phyloP scores from a whole-genome alignment of 805 yeast species.

The Yamadazyma ubonensis region DNA sequence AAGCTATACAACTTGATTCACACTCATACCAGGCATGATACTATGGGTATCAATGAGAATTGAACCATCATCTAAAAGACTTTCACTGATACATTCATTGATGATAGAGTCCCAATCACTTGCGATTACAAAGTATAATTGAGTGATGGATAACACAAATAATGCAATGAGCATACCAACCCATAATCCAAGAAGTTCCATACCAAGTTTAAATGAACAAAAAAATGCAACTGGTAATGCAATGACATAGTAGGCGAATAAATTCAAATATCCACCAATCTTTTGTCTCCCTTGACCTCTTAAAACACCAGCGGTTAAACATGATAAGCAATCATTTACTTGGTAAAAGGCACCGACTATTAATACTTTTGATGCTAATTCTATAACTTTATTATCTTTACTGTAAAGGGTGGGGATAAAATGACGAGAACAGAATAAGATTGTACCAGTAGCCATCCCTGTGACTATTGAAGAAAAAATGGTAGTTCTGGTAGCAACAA shows the following conservation, averaged over 20 bases:
- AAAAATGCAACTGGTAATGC: conserved; percentile 50
- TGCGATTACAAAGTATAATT: conserved; percentile 40
- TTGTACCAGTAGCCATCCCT: conserved; percentile 38
- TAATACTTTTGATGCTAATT: conserved; percentile 39
- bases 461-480: conserved; percentile 28
- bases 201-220: conserved; percentile 40
- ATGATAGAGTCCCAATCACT: conserved; percentile 47
- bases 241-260: conserved; percentile 47
- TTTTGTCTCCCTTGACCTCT: conserved; percentile 60
- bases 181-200: conserved; percentile 50
- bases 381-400: conserved; percentile 35
- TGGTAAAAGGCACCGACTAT: conserved; percentile 52
- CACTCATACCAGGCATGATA: conserved; percentile 29
- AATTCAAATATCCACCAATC: conserved; percentile 53
- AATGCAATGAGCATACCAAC: conserved; percentile 47
- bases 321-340: conserved; percentile 48
- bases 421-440: conserved; percentile 37
- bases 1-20: conserved; percentile 16
- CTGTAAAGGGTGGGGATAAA: conserved; percentile 43
- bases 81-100: conserved; percentile 42
- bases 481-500: conserved; percentile 37
- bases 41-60: conserved; percentile 31
- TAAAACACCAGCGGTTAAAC: conserved; percentile 52
- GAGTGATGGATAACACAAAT: conserved; percentile 35
- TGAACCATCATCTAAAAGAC: conserved; percentile 37